Base-by-base conservation (phyloP, 2,329 filamentous ascomycete species). In the Aspergillus costaricaensis region DNA sequence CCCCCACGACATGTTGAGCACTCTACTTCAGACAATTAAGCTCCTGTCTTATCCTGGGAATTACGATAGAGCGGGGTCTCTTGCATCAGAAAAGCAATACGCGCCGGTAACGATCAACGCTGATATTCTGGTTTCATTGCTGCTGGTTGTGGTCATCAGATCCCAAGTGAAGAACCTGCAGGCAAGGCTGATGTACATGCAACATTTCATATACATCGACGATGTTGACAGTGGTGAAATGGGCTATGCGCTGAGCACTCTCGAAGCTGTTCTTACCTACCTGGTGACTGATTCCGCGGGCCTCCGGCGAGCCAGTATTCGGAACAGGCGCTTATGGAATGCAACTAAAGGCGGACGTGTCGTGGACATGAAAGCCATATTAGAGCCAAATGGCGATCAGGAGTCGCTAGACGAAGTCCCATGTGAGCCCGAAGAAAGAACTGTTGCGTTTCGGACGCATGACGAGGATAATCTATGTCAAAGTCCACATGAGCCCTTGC, bases 181-280 rank as follows among this genome's bases (percentile, higher is more conserved):
- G 69, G 92, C 95, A 3, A 86, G 94, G 19, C 80, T 99, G 50
- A 83, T 90, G n/a, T 99, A 98, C 74, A 96, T 98, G 83, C 90
- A 94, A 47, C 92, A 96, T 70, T 99, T 97, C 72, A 95, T 97
- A 67, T 99, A 96, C 76, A 93, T 96, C 54, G 95, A 98, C 68
- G 95, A 99, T 77, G 92, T 99, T 8, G 95, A 99, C 67, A 96
- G 88, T 62, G 95, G 95, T 52, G 95, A 99, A 77, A 89, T 96
- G 82, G 95, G 95, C 8, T 99, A 99, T 76, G 93, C 94, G 0
- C 77, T 99, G 54, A 98, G 94, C 76, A 99, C 95, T 0, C 91
- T 98, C 62, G 95, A 99, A 75, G 95, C 92, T 6, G 95, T 99
- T 0, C 77, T 99, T 36, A 88, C 91, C 1, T 98, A 99, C 73